Evolutionary conservation across 768 basidiomycete species (phyloP).

Genomic region (Ephemerocybe angulata): DNA sequence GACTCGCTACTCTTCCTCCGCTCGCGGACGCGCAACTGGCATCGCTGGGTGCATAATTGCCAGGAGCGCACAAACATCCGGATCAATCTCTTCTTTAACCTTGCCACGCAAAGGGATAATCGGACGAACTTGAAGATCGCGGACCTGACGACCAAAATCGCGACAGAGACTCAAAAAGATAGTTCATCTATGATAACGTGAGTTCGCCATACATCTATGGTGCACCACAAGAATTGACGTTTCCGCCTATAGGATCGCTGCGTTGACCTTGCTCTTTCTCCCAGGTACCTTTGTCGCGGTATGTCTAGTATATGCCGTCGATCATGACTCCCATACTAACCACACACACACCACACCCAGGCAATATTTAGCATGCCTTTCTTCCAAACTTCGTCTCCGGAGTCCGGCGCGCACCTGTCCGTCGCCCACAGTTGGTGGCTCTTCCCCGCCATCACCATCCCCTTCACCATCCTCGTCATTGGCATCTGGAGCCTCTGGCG

Average conservation of each 20-base stretch:
- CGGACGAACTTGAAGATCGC: conserved; percentile 8
- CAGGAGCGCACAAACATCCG: conserved; percentile 1
- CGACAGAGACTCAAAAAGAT: conserved; percentile 6
- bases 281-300: conserved; percentile 8
- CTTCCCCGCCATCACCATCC: conserved; percentile 6
- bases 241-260: conserved; percentile 11
- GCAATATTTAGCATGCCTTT: conserved; percentile 10
- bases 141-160: conserved; percentile 8
- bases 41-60: not conserved
- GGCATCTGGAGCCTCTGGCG: no score
- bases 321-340: not conserved
- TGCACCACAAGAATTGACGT: not conserved
- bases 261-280: conserved; percentile 7
- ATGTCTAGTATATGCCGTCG: not conserved
- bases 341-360: not conserved
- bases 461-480: conserved; percentile 2
- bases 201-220: not conserved
- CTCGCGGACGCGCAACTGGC: not conserved
- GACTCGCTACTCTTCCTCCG: conserved; percentile 1
- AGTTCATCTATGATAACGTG: conserved; percentile 12
- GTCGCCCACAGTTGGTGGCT: conserved; percentile 6
- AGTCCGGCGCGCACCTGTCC: not conserved
- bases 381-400: not conserved
- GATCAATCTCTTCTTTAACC: conserved; percentile 10
- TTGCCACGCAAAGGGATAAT: conserved; percentile 7